These are phyloP conservation scores for Thalia dealbata DNA, from an alignment of 176 grass and related monocot genomes.

Conservation along the genomic window DNA sequence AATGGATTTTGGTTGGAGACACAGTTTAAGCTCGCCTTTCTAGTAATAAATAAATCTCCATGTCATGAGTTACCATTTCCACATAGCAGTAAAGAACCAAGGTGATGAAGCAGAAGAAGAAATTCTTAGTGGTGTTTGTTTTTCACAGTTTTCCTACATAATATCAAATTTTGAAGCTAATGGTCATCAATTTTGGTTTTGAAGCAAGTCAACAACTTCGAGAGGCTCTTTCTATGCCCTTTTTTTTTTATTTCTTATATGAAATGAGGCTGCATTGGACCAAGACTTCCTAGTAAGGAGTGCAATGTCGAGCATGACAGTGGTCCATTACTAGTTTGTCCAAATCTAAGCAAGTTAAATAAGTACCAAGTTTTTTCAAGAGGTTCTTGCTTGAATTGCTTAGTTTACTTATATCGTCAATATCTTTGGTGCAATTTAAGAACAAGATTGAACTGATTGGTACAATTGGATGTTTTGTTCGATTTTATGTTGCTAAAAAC, in stretches of 20 bases:
- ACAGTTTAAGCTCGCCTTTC: too few species aligned
- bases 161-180: too few species aligned
- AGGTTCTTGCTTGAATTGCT: background rate
- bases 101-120: too few species aligned
- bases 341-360: background rate
- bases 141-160: too few species aligned
- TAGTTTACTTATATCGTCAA: background rate
- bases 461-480: background rate
- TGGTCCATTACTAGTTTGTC: background rate
- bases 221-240: background rate
- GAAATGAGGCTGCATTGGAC: background rate
- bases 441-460: background rate
- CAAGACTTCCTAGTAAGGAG: too few species aligned
- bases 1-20: background rate
- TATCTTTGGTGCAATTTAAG: background rate
- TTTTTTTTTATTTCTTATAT: background rate
- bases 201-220: background rate
- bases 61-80: background rate
- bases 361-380: background rate
- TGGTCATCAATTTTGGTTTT: background rate
- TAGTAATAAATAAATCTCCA: background rate
- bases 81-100: too few species aligned
- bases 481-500: background rate
- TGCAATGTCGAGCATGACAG: too few species aligned
- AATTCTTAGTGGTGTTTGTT: too few species aligned